Conservation (phyloP, 257 asterid genomes). For the Coffea canephora region DNA sequence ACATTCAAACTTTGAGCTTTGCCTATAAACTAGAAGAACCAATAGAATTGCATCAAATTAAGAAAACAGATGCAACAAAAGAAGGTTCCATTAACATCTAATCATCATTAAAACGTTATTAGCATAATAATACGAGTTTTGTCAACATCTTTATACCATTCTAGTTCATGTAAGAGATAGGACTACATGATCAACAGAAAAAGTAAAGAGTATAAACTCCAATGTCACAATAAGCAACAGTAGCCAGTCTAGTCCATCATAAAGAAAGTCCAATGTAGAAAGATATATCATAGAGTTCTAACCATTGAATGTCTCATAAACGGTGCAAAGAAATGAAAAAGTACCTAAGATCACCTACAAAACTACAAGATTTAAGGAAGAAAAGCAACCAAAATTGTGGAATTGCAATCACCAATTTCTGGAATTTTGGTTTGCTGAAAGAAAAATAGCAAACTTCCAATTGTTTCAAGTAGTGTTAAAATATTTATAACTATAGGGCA, state of each 20-base stretch:
- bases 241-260: not conserved
- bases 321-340: not conserved
- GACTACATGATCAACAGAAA: not conserved
- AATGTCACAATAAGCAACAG: not conserved
- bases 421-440: not conserved
- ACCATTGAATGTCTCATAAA: too few species aligned
- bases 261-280: not conserved
- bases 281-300: not conserved
- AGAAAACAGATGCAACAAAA: not conserved
- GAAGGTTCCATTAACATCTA: not conserved
- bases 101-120: not conserved
- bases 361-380: not conserved
- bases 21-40: not conserved
- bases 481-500: not conserved
- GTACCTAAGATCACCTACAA: not conserved
- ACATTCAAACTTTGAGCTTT: not conserved
- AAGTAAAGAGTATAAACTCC: not conserved
- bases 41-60: not conserved
- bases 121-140: not conserved
- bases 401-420: not conserved
- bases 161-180: not conserved
- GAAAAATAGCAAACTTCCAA: not conserved
- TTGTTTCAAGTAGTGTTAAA: not conserved
- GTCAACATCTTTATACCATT: not conserved
- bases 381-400: too few species aligned